Evolutionary conservation across 208 protist genomes (phyloP).

Genomic region (Porcisia hertigi): DNA sequence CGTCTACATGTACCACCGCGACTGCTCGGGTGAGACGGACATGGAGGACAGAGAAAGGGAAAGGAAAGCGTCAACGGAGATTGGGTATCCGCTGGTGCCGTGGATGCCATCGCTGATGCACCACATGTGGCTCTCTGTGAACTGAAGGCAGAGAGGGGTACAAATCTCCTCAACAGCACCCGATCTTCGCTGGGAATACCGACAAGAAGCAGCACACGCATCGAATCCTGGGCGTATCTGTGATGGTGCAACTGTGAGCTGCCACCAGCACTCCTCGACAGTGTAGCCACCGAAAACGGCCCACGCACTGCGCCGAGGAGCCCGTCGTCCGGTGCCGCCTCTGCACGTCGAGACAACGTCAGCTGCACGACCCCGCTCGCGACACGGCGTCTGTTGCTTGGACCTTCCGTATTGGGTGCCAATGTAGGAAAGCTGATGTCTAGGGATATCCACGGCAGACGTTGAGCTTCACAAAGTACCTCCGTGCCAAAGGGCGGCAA

Average conservation of each 20-base stretch:
- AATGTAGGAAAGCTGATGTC: background rate
- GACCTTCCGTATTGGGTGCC: background rate
- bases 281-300: background rate
- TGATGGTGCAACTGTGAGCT: background rate
- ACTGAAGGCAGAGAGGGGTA: conserved; percentile 7
- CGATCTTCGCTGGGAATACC: conserved; percentile 31
- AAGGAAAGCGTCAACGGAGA: background rate
- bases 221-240: background rate
- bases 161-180: conserved; percentile 38
- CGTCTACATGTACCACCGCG: background rate
- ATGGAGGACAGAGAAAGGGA: background rate
- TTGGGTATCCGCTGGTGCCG: background rate
- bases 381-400: background rate
- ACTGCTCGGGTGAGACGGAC: background rate
- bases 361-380: conserved; percentile 1
- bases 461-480: conserved; percentile 35
- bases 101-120: background rate
- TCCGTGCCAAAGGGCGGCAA: conserved; percentile 76
- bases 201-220: conserved; percentile 36
- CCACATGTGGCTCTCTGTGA: background rate
- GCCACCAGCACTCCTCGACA: background rate
- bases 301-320: background rate
- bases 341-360: background rate
- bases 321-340: background rate
- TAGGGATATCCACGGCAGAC: conserved; percentile 28